Base-by-base conservation (phyloP, 2,329 filamentous ascomycete genomes). In the Podosphaera aphanis region DNA sequence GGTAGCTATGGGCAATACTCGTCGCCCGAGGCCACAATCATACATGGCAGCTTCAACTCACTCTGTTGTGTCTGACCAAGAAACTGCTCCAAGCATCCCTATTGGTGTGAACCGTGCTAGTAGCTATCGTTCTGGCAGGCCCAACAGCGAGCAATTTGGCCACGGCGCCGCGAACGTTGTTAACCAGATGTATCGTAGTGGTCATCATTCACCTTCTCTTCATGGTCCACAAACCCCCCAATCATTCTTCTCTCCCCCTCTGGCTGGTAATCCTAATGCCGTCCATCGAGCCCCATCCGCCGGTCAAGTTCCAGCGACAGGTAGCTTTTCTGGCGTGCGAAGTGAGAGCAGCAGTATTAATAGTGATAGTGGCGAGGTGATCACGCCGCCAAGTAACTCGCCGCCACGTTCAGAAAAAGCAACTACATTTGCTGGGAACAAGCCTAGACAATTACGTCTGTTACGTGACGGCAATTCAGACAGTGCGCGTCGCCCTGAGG, bases 161-260 rank as follows among this genome's bases (percentile, higher is more conserved):
- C 57, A 55, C 7, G 60, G 62, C 13, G 77, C 76, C 16, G 80
- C 82, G 6, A 74, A 71, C 49, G 73, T 93, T 25, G 79, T 93
- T 43, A 83, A 83, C 55, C 85, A 86, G 61, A 93, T 93, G 81
- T 92, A 92, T 64, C 79, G 78, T 56, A 79, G 79, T 13, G 72
- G 76, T 8, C 66, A 72, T 46, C 64, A 61, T 38, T 79, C 77
- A 19, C 69, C 74, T 39, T 65, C 70, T 2, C 63, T 77, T 21
- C 65, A 65, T 52, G 56, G 68, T 58, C 48, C 62, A 47, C 44
- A 64, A 64, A 66, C 74, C 60, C 64, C 74, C 54, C 64, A 77
- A 49, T 65, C 71, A 58, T 81, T 81, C 61, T 63, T 63, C 13
- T 62, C 64, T 53, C 65, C 61, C 52, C 62, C 62, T 40, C 62